Evolutionary conservation across 176 grass and related monocot species (phyloP).

Genomic region (Oryza meyeriana): DNA sequence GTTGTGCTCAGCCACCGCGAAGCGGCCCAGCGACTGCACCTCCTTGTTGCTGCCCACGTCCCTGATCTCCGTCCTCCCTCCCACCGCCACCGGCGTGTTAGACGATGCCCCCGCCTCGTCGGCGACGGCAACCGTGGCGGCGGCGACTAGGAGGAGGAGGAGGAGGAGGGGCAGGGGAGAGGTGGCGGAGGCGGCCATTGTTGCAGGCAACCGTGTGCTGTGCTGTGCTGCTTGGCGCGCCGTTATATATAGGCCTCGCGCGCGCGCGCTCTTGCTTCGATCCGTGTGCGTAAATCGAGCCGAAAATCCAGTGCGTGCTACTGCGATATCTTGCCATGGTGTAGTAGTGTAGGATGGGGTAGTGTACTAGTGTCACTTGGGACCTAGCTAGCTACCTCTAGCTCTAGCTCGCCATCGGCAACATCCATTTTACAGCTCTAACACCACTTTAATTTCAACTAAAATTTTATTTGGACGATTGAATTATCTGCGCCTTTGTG

Average conservation of each 20-base stretch:
- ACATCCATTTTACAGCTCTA: no score
- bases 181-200: slow-evolving; percentile 8
- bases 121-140: background rate
- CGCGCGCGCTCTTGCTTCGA: background rate
- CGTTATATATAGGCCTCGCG: background rate
- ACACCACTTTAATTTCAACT: no score
- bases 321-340: no score
- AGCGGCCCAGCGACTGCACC: slow-evolving; percentile 51
- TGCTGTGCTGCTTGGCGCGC: background rate
- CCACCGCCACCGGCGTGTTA: background rate
- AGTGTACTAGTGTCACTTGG: no score
- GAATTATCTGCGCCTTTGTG: no score
- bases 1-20: slow-evolving; percentile 60
- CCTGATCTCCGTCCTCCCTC: slow-evolving; percentile 40
- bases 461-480: no score
- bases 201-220: background rate
- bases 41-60: slow-evolving; percentile 33
- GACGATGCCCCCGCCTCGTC: background rate
- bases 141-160: background rate
- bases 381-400: no score
- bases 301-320: no score
- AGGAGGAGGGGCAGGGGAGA: background rate
- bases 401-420: no score
- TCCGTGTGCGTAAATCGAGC: no score
- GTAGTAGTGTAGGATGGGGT: no score